Conservation (phyloP, 83 land plant species). For the Thuja plicata region DNA sequence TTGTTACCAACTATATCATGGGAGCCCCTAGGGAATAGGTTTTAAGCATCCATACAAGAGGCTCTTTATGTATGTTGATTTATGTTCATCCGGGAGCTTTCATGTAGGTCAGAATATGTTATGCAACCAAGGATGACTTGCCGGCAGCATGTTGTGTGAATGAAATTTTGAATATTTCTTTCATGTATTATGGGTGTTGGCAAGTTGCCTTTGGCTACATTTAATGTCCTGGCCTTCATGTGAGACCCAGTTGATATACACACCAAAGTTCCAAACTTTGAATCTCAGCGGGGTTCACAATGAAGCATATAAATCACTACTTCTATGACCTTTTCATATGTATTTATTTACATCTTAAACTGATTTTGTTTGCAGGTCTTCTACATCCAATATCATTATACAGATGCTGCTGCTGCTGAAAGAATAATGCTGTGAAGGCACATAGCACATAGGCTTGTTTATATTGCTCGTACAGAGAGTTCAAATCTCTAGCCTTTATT, state of each 20-base stretch:
- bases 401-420: too few relatives aligned
- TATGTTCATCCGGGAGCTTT: constrained; percentile 2
- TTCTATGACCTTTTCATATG: too few relatives aligned
- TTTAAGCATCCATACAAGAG: not conserved
- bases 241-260: not conserved
- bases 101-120: constrained; percentile 5
- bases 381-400: too few relatives aligned
- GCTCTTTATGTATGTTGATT: not conserved
- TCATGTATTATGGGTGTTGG: not conserved
- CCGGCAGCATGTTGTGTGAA: constrained; percentile 3
- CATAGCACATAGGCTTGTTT: not conserved
- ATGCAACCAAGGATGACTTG: constrained; percentile 17
- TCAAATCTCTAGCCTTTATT: not conserved
- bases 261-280: not conserved
- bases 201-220: constrained; percentile 14
- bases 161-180: not conserved
- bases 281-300: too few relatives aligned
- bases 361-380: too few relatives aligned
- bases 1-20: not conserved
- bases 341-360: too few relatives aligned
- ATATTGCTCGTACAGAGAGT: not conserved
- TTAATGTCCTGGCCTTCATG: constrained; percentile 6
- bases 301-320: too few relatives aligned
- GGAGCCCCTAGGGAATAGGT: not conserved
- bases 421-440: not conserved